A percentile compares a stretch with the other conserved stretches of the same genome.
Conservation (phyloP, 441 rosid genomes). For the Eutrema salsugineum region DNA sequence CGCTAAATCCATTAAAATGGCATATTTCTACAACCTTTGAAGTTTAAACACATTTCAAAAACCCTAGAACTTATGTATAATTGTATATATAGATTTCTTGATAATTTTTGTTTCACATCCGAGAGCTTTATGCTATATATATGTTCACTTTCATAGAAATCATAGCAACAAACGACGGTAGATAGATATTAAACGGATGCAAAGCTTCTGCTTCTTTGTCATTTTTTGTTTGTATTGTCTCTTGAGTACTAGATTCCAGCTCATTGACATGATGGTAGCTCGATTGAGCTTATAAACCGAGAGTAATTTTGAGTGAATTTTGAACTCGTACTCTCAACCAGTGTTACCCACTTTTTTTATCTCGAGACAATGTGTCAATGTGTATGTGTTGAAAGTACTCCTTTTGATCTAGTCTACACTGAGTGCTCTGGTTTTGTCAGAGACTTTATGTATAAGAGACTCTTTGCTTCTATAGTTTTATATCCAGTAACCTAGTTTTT, state of each 20-base stretch:
- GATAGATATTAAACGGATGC: neutral
- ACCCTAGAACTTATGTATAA: neutral
- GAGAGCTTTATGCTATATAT: neutral
- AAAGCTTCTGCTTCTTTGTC: constrained; percentile 7
- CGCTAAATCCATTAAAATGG: neutral
- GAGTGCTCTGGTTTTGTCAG: constrained; percentile 3
- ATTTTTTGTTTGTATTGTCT: constrained; percentile 1
- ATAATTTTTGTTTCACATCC: neutral
- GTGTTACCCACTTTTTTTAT: neutral
- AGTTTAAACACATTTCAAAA: neutral
- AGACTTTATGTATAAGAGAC: neutral
- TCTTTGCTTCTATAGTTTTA: neutral
- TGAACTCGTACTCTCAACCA: neutral
- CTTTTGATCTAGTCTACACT: neutral
- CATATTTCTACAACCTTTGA: neutral
- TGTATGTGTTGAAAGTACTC: neutral
- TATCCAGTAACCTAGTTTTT: neutral
- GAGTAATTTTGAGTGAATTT: neutral
- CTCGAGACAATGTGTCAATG: neutral
- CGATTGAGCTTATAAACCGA: constrained; percentile 10
- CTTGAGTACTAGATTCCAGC: constrained; percentile 1
- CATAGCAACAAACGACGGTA: constrained; percentile 10
- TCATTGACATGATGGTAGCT: constrained; percentile 20
- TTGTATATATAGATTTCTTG: neutral
- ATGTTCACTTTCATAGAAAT: neutral